A percentile compares a stretch with the other conserved stretches of the same genome.
These are phyloP conservation scores for Phytophthora sp. DNA, from an alignment of 352 stramenopile genomes.

Conservation along the genomic window DNA sequence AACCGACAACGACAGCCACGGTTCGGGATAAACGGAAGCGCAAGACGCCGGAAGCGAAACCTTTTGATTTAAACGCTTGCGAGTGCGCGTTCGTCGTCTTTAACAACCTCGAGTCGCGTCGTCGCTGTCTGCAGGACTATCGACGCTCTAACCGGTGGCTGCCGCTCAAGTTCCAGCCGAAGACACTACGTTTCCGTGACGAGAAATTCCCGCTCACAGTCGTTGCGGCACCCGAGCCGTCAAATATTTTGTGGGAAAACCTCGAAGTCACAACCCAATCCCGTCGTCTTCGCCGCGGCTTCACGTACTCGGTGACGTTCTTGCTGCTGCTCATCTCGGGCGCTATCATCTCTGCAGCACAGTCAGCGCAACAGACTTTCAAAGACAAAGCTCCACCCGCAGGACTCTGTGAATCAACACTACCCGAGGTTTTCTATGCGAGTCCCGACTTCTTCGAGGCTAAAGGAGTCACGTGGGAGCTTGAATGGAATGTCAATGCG, in stretches of 20 bases:
- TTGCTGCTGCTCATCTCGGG: slow-evolving; percentile 74
- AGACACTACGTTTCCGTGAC: slow-evolving; percentile 63
- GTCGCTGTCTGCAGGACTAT: slow-evolving; percentile 83
- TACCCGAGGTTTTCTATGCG: slow-evolving; percentile 72
- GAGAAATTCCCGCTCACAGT: slow-evolving; percentile 57
- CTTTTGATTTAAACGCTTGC: slow-evolving; percentile 67
- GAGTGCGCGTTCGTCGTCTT: slow-evolving; percentile 90
- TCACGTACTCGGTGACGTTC: slow-evolving; percentile 79
- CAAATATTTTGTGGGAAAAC: slow-evolving; percentile 91
- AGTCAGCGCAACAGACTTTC: slow-evolving; percentile 73
- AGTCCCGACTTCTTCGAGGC: slow-evolving; percentile 36
- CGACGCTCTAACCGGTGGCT: slow-evolving; percentile 52
- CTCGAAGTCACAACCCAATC: slow-evolving; percentile 69
- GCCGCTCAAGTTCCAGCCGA: slow-evolving; percentile 56
- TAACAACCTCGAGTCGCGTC: slow-evolving; percentile 82
- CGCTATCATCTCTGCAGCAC: slow-evolving; percentile 76
- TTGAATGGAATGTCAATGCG: slow-evolving; percentile 64
- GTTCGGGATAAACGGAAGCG: slow-evolving; percentile 29
- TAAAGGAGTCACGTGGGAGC: slow-evolving; percentile 42
- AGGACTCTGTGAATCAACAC: slow-evolving; percentile 58
- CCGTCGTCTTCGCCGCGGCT: slow-evolving; percentile 63
- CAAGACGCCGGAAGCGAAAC: slow-evolving; percentile 34
- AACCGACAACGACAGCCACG: slow-evolving; percentile 18
- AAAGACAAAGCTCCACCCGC: slow-evolving; percentile 69
- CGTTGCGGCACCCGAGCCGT: slow-evolving; percentile 67